These are phyloP conservation scores for Hamamelis virginiana DNA, from an alignment of 164 flowering plant species.

Conservation along the genomic window DNA sequence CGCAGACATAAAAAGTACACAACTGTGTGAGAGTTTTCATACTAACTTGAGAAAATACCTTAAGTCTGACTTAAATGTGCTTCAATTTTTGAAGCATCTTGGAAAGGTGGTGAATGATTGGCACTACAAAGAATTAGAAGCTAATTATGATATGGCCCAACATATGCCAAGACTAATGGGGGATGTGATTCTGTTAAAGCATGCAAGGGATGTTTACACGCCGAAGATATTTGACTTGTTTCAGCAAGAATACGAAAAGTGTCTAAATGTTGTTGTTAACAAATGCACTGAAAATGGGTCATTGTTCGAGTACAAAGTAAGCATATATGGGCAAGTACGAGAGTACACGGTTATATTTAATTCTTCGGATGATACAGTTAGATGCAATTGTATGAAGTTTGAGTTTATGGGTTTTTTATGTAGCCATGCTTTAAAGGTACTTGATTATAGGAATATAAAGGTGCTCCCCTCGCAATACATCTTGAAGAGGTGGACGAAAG, in stretches of 20 bases:
- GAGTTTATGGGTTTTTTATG: conserved; percentile 31
- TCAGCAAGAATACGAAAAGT: conserved; percentile 25
- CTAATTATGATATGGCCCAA: conserved; percentile 16
- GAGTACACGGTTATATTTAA: conserved; percentile 18
- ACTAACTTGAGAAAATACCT: conserved; percentile 16
- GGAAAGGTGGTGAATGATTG: conserved; percentile 23
- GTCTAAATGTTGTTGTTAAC: conserved; percentile 20
- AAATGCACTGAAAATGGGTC: conserved; percentile 16
- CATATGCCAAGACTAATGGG: conserved; percentile 19
- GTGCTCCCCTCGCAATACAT: conserved; percentile 26
- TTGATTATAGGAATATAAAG: conserved; percentile 28
- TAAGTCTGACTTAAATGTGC: conserved; percentile 16
- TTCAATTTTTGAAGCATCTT: conserved; percentile 27
- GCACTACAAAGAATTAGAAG: conserved; percentile 24
- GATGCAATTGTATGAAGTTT: conserved; percentile 25
- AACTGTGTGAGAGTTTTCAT: conserved; percentile 22
- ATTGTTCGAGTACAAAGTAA: conserved; percentile 19
- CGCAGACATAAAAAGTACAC: conserved; percentile 25
- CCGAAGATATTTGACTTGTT: conserved; percentile 26
- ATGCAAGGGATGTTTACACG: conserved; percentile 26
- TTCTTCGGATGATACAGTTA: conserved; percentile 18
- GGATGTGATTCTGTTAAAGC: conserved; percentile 23
- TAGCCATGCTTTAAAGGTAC: conserved; percentile 34
- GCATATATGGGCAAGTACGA: conserved; percentile 9
- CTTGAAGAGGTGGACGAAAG: conserved; percentile 30